A percentile compares a stretch with the other conserved stretches of the same genome.
phyloP scores from a whole-genome alignment of 2,329 filamentous ascomycete species.

The Neoascochyta sp. region DNA sequence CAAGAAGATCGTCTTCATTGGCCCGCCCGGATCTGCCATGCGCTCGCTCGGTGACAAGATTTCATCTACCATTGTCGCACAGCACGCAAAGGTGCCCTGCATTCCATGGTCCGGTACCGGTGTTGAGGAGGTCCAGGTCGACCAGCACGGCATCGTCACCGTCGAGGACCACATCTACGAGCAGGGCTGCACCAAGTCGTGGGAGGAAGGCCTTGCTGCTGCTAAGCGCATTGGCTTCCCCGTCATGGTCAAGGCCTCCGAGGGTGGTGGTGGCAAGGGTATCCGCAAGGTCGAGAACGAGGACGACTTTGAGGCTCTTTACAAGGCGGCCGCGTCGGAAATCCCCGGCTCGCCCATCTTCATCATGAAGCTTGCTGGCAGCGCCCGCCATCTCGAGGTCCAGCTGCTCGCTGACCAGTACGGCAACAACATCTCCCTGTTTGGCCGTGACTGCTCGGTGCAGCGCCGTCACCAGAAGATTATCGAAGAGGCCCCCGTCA shows the following conservation, averaged over 20 bases:
- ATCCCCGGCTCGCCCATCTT: conserved; percentile 99
- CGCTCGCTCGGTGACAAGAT: conserved; percentile 99
- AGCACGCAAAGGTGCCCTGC: conserved; percentile 92
- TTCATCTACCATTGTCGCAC: conserved; percentile 97
- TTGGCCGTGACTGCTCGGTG: conserved; percentile 97
- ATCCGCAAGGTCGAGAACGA: conserved; percentile 91
- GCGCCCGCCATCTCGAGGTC: conserved; percentile 93
- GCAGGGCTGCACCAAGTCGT: conserved; percentile 85
- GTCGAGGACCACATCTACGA: conserved; percentile 81
- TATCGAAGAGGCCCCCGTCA: conserved; percentile 97
- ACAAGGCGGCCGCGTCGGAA: conserved; percentile 94
- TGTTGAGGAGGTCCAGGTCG: conserved; percentile 74
- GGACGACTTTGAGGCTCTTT: conserved; percentile 78
- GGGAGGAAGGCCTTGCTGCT: conserved; percentile 82
- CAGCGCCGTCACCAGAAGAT: conserved; percentile 99
- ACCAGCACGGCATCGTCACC: conserved; percentile 82
- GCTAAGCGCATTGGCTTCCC: conserved; percentile 93
- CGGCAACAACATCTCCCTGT: conserved; percentile 98
- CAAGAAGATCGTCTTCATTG: conserved; percentile 99
- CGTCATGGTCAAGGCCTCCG: conserved; percentile 99
- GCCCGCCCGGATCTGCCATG: conserved; percentile 96
- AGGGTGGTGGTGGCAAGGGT: conserved; percentile 98
- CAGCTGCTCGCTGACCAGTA: conserved; percentile 98
- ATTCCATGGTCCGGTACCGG: conserved; percentile 99
- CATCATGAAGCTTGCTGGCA: conserved; percentile 99